Conservation (phyloP, 2,329 filamentous ascomycete species). For the Arthrinium puccinioides region DNA sequence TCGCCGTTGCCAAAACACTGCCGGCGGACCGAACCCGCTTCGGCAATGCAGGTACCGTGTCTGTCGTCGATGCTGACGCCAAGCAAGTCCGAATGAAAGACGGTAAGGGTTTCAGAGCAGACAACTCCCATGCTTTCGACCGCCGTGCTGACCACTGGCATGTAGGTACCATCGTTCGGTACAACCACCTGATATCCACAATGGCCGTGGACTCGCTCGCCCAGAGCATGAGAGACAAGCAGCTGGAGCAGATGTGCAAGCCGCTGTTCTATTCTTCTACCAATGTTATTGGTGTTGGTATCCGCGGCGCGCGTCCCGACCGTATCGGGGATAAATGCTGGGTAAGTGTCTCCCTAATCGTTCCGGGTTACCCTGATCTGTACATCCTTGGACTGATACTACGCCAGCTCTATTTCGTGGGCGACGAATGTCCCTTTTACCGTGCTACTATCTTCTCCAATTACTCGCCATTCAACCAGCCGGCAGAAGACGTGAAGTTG, state of each 20-base stretch:
- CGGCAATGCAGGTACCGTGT: constrained; percentile 75
- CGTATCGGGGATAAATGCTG: constrained; percentile 99
- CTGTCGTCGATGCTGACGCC: constrained; percentile 76
- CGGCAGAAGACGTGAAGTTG: constrained; percentile 71
- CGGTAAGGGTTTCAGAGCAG: constrained; percentile 3
- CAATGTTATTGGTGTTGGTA: constrained; percentile 92
- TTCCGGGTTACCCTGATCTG: neutral
- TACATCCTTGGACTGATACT: constrained; percentile 15
- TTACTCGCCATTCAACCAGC: constrained; percentile 98
- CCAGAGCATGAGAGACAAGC: constrained; percentile 77
- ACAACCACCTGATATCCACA: constrained; percentile 87
- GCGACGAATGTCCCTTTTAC: constrained; percentile 98
- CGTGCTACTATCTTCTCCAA: constrained; percentile 99
- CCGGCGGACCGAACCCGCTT: constrained; percentile 88
- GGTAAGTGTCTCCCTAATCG: constrained; percentile 42
- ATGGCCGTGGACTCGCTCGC: constrained; percentile 91
- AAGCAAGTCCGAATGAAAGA: constrained; percentile 78
- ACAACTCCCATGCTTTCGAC: neutral
- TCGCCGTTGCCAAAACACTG: constrained; percentile 85
- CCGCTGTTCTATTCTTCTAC: constrained; percentile 94
- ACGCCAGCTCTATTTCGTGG: constrained; percentile 84
- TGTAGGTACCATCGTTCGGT: constrained; percentile 73
- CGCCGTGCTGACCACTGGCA: neutral
- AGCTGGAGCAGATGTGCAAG: constrained; percentile 77
- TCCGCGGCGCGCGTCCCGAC: constrained; percentile 85